Base-by-base conservation (phyloP, 2,329 filamentous ascomycete genomes). In the Fusarium sp. region DNA sequence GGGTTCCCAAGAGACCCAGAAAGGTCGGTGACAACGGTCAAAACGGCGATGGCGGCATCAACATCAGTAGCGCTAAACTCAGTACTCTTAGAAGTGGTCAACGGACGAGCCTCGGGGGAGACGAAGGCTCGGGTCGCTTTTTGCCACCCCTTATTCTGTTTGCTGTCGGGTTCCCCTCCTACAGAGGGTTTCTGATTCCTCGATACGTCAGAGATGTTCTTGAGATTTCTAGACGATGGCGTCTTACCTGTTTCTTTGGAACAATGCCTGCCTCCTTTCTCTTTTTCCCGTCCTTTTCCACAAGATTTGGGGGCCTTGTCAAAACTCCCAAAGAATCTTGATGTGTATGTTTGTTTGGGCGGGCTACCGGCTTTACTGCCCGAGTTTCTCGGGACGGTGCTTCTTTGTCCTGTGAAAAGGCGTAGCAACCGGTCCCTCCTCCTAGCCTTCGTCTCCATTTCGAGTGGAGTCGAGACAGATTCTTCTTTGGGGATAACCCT, bases 401-500 rank as follows among this genome's bases (percentile, higher is more conserved):
- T 12, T 18, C 37, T 16, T 7, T 18, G 18, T 37, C 28, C 15
- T 18, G 10, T 11, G 13, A 18, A 13, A 15, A 13, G 28, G 16
- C 16, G 55, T 36, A 5, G 27, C n/a, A 48, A 13, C 11, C 9
- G 40, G 23, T 34, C 18, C 11, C 47, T 47, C 16, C 18, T 31
- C 27, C 39, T 53, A 30, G 44, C 44, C 27, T 47, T 23, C 47
- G 3, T 23, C 28, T 10, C 67, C 67, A 70, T 63, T 27, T 43
- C 46, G 37, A 37, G 16, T 60, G 41, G 8, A 70, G 50, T n/a
- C 54, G 59, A 15, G 40, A 31, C 23, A 37, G 40, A 39, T 70
- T 48, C 15, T 54, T 63, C 18, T 30, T 41, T 30, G 27, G n/a
- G n/a, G 13, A 18, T 39, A 13, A 40, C 9, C 7, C 36, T 41